Base-by-base conservation (phyloP, 176 grass and related monocot genomes). In the Oropetium thomaeum region DNA sequence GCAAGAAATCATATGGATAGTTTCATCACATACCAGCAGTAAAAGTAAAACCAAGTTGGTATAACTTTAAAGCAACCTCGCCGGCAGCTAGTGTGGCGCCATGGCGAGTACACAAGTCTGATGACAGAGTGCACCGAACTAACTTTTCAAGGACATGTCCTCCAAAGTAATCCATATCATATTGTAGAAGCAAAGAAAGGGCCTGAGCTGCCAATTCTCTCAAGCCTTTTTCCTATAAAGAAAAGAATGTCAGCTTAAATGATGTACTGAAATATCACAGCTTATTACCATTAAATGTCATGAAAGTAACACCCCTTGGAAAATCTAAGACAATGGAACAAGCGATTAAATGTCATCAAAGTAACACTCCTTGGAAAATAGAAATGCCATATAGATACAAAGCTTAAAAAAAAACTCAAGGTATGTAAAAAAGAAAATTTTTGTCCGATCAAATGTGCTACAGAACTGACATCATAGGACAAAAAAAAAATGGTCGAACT, bases 21-120 rank as follows among this genome's bases (percentile, higher is more conserved):
- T 67, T 73, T 4, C 52, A 85, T 61, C 72, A 84, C 62, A 68
- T 80, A 94, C 91, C 84, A 64, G 69, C 22, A 54, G 75, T 49
- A 45, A 98, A 90, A 81, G 79, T 73, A 89, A 87, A 92, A 52
- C 91, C 86, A 76, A 92, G 78, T 59, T 71, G 77, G 81, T 94
- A 78, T 81, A 94, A 76, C 72, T 80, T 92, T 33, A 92, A 77
- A 75, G 81, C 66, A 89, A 92, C 82, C 79, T 98, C 91, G 5
- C 81, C 95, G 67, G 75, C 86, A 82, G 95, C 95, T 80, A 98
- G 80, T 78, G 90, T 94, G 41, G 95, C 86, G 76, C 95, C 95
- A 91, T 98, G 95, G 32, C 95, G 89, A 85, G 91, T 94, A 78
- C 91, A 98, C 65, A 98, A 74, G 75, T 98, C 91, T 26, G 79